Percentiles rank a stretch among this genome's conserved stretches.
These are phyloP conservation scores for Pythium chondricola DNA, from an alignment of 352 stramenopile genomes.

Conservation along the genomic window DNA sequence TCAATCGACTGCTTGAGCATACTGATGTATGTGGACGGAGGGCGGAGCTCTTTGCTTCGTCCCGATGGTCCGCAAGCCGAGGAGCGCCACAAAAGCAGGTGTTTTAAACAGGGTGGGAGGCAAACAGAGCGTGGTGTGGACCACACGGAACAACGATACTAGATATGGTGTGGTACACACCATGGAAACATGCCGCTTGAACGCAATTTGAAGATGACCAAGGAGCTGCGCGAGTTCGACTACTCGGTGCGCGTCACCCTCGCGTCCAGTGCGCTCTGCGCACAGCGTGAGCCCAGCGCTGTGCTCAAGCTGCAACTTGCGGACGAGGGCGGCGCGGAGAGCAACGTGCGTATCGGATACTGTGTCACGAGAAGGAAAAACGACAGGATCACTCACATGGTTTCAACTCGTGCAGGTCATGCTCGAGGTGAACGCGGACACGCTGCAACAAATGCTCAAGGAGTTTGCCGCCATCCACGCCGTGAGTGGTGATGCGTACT, in stretches of 20 bases:
- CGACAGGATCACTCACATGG: not conserved
- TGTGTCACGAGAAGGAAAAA: not conserved
- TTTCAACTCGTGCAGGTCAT: conserved; percentile 9
- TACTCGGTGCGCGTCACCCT: conserved; percentile 67
- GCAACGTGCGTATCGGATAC: conserved; percentile 28
- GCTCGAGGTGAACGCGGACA: conserved; percentile 16
- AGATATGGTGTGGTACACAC: not conserved
- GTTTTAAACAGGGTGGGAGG: conserved; percentile 10
- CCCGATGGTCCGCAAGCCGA: conserved; percentile 12
- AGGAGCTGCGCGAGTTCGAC: conserved; percentile 53
- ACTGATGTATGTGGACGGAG: not conserved
- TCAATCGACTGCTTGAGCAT: conserved; percentile 67
- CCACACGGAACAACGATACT: conserved; percentile 4
- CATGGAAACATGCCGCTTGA: not conserved
- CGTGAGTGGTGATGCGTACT: no score
- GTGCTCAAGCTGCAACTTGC: conserved; percentile 48
- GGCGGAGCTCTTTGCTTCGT: conserved; percentile 13
- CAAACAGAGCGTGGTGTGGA: conserved; percentile 2
- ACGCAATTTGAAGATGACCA: conserved; percentile 1
- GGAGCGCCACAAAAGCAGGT: conserved; percentile 7
- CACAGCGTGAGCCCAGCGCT: conserved; percentile 29
- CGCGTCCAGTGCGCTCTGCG: conserved; percentile 50
- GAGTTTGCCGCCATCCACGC: conserved; percentile 16
- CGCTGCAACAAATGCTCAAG: conserved; percentile 16
- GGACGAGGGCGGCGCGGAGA: conserved; percentile 9